These are phyloP conservation scores for Lichina pygmaea DNA, from an alignment of 495 filamentous ascomycete genomes.

Conservation along the genomic window DNA sequence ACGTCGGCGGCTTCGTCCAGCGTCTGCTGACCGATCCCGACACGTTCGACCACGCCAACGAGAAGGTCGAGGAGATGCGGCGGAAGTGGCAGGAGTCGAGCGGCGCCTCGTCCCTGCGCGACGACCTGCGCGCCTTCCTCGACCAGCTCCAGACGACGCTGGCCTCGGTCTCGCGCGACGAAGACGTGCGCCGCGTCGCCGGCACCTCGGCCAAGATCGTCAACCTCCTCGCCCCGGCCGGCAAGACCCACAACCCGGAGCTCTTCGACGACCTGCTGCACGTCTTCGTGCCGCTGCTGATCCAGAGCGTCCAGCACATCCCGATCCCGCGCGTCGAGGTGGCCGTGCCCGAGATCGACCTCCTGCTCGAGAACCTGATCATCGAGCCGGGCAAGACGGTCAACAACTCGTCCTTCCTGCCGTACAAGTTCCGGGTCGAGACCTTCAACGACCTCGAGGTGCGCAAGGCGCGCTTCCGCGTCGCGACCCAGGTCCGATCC, in stretches of 20 bases:
- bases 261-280: conserved; percentile 48
- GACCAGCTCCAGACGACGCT: conserved; percentile 39
- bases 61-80: conserved; percentile 46
- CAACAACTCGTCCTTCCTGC: conserved; percentile 71
- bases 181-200: conserved; percentile 38
- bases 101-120: conserved; percentile 32
- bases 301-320: conserved; percentile 55
- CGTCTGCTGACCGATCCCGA: conserved; percentile 66
- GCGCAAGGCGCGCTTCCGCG: conserved; percentile 48
- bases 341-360: conserved; percentile 54
- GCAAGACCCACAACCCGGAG: conserved; percentile 30
- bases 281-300: conserved; percentile 52
- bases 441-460: conserved; percentile 72
- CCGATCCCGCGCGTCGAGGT: conserved; percentile 74
- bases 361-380: conserved; percentile 73
- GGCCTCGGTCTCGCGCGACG: conserved; percentile 36
- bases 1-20: conserved; percentile 44
- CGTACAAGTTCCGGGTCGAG: conserved; percentile 52
- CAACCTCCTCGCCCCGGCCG: conserved; percentile 32
- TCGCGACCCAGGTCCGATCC: conserved; percentile 34
- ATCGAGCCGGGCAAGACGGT: conserved; percentile 69
- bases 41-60: conserved; percentile 45
- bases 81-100: conserved; percentile 35
- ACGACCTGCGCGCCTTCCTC: conserved; percentile 50
- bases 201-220: conserved; percentile 34